Evolutionary conservation across 148 eudicot species (phyloP).

Genomic region (Dianthus caryophyllus): DNA sequence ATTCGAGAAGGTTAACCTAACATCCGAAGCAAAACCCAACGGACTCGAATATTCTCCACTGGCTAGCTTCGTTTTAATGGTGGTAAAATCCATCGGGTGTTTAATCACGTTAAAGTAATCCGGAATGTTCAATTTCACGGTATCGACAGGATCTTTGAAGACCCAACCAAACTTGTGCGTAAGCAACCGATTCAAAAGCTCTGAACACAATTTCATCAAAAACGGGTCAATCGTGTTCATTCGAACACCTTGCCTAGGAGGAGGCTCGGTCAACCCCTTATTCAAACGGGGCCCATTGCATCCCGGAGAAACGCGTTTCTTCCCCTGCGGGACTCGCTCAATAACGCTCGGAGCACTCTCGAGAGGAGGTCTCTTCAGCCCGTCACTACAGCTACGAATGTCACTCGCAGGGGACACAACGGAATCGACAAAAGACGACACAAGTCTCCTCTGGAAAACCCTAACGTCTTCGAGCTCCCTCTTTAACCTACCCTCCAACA

Average conservation of each 20-base stretch:
- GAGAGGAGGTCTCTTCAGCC: conserved; percentile 43
- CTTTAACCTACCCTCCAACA: conserved; percentile 52
- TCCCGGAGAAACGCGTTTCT: conserved; percentile 50
- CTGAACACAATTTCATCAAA: conserved; percentile 70
- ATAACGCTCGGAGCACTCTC: conserved; percentile 33
- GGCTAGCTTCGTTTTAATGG: conserved; percentile 50
- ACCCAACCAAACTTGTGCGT: conserved; percentile 57
- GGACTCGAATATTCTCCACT: conserved; percentile 59
- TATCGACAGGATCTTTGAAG: conserved; percentile 74
- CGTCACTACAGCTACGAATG: conserved; percentile 54
- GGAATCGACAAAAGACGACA: conserved; percentile 37
- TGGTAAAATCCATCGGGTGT: conserved; percentile 94
- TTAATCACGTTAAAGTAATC: conserved; percentile 73
- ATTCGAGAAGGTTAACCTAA: conserved; percentile 76
- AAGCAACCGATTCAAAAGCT: conserved; percentile 51
- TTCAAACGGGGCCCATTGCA: conserved; percentile 49
- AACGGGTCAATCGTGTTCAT: conserved; percentile 29
- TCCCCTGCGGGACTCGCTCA: conserved; percentile 36
- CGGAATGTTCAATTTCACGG: conserved; percentile 60
- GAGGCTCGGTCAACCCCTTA: conserved; percentile 28
- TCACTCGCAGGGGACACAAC: conserved; percentile 49
- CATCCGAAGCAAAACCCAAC: conserved; percentile 63
- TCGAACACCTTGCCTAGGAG: conserved; percentile 34
- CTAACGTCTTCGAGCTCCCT: conserved; percentile 73
- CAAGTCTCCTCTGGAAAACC: conserved; percentile 55